phyloP scores from a whole-genome alignment of 805 yeast species.

The Isabelozyma pseudorhagii region DNA sequence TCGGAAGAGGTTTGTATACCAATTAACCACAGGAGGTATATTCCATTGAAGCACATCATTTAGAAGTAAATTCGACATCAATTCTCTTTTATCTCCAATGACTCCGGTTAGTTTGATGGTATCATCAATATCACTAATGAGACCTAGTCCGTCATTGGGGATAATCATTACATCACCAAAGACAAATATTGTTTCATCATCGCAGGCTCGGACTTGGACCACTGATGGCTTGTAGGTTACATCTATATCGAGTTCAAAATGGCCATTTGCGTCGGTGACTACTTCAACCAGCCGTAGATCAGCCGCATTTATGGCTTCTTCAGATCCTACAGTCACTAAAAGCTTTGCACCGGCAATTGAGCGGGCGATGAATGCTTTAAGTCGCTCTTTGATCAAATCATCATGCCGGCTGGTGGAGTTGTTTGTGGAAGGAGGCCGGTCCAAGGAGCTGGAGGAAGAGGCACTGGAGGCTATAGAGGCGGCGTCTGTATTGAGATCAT shows the following conservation, averaged over 20 bases:
- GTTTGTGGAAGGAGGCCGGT: slow-evolving; percentile 2
- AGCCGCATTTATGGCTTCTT: slow-evolving; percentile 23
- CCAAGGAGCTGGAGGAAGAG: background rate
- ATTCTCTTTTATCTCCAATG: slow-evolving; percentile 77
- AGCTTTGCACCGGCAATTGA: slow-evolving; percentile 58
- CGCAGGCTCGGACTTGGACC: slow-evolving; percentile 47
- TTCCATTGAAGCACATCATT: slow-evolving; percentile 64
- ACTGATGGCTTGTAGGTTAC: slow-evolving; percentile 62
- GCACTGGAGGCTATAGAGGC: slow-evolving; percentile 4
- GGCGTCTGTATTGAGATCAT: slow-evolving; percentile 18
- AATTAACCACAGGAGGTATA: slow-evolving; percentile 69
- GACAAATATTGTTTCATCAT: slow-evolving; percentile 46
- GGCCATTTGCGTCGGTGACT: slow-evolving; percentile 65
- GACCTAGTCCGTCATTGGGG: slow-evolving; percentile 52
- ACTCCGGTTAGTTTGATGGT: slow-evolving; percentile 91
- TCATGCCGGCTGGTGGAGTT: slow-evolving; percentile 25
- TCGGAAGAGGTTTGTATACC: slow-evolving; percentile 55
- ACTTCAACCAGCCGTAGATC: slow-evolving; percentile 26
- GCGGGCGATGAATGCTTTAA: slow-evolving; percentile 68
- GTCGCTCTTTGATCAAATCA: slow-evolving; percentile 56
- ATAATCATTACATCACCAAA: slow-evolving; percentile 46
- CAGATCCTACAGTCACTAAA: slow-evolving; percentile 54
- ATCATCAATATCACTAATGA: slow-evolving; percentile 93
- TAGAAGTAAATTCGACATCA: slow-evolving; percentile 75
- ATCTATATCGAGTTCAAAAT: slow-evolving; percentile 51